Conservation (phyloP, 768 basidiomycete species). For the Sarcodon aspratus region DNA sequence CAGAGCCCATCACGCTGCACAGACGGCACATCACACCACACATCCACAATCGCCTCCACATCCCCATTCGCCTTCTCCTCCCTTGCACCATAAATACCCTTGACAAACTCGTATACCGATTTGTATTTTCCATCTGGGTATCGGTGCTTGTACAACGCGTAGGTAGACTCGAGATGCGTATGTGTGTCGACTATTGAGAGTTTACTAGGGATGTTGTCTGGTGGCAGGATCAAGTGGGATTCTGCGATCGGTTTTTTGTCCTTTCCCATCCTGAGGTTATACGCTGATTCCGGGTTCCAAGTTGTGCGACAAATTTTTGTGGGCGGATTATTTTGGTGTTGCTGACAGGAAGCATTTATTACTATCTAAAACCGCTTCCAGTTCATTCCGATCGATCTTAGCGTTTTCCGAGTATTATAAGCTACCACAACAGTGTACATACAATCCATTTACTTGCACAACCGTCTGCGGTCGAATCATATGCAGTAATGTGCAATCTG, state of each 20-base stretch:
- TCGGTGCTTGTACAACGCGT: slow-evolving; percentile 42
- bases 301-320: too few relatives aligned
- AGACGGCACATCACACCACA: slow-evolving; percentile 76
- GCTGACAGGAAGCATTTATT: too few relatives aligned
- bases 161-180: slow-evolving; percentile 75
- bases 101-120: slow-evolving; percentile 60
- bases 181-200: slow-evolving; percentile 65
- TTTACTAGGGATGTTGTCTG: slow-evolving; percentile 10
- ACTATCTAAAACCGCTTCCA: too few relatives aligned
- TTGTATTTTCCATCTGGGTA: slow-evolving; percentile 46
- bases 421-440: too few relatives aligned
- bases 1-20: slow-evolving; percentile 35
- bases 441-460: too few relatives aligned
- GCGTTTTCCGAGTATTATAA: too few relatives aligned
- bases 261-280: slow-evolving; percentile 22
- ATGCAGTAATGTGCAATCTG: too few relatives aligned
- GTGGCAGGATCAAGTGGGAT: slow-evolving; percentile 22
- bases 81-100: slow-evolving; percentile 43
- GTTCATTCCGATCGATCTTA: too few relatives aligned
- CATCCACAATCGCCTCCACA: slow-evolving; percentile 66
- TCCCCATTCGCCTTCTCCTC: slow-evolving; percentile 9
- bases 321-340: too few relatives aligned
- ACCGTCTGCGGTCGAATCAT: too few relatives aligned
- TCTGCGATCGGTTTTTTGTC: slow-evolving; percentile 26
- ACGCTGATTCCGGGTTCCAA: too few relatives aligned